Percentiles rank a stretch among this genome's conserved stretches.
Evolutionary conservation across 805 yeast species (phyloP).

Genomic region (Peterozyma toletana): DNA sequence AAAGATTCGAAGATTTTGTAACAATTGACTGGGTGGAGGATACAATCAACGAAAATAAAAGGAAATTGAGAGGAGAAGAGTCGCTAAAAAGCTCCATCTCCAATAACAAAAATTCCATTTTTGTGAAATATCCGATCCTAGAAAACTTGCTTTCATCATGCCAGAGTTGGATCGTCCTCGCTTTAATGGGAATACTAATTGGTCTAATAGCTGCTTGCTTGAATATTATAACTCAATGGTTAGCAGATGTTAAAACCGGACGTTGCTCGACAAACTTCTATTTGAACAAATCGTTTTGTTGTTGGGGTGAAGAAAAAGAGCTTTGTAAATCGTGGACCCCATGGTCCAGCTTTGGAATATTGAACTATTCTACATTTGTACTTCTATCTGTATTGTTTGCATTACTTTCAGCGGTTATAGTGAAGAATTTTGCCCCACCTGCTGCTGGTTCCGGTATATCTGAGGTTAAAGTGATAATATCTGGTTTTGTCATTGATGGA

Average conservation of each 20-base stretch:
- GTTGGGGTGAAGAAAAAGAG: constrained; percentile 52
- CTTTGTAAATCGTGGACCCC: constrained; percentile 62
- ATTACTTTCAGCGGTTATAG: constrained; percentile 57
- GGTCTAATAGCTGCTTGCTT: constrained; percentile 81
- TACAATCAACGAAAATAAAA: constrained; percentile 38
- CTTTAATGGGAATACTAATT: constrained; percentile 65
- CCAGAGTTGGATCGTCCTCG: constrained; percentile 68
- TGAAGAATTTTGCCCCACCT: constrained; percentile 66
- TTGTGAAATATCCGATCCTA: constrained; percentile 11
- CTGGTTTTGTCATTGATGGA: constrained; percentile 77
- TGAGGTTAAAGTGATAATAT: constrained; percentile 89
- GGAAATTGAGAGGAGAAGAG: constrained; percentile 15
- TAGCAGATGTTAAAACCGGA: constrained; percentile 75
- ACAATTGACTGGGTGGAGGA: constrained; percentile 73
- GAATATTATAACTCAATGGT: constrained; percentile 78
- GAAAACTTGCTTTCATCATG: constrained; percentile 26
- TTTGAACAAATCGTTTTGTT: constrained; percentile 71
- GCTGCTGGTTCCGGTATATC: constrained; percentile 98
- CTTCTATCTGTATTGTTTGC: constrained; percentile 56
- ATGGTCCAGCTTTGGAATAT: constrained; percentile 43
- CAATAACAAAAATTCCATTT: constrained; percentile 10
- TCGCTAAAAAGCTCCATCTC: not conserved
- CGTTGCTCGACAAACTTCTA: constrained; percentile 67
- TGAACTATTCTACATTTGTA: constrained; percentile 55
- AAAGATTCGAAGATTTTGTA: constrained; percentile 49